Base-by-base conservation (phyloP, 1,284 basidiomycete genomes). In the Meira miltonrushii region DNA sequence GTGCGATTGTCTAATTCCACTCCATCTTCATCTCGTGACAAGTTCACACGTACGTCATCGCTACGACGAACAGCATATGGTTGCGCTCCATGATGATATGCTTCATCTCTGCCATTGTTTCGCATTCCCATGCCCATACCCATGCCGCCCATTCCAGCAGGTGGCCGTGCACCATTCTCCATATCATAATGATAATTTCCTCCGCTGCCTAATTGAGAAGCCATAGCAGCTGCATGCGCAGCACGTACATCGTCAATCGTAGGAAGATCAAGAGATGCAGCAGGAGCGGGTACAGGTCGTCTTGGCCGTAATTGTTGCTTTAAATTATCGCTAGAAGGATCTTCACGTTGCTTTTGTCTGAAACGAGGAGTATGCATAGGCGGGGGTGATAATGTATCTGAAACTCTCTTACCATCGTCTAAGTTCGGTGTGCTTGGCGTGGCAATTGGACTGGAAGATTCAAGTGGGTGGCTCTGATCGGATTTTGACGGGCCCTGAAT, bases 191-290 rank as follows among this genome's bases (percentile, higher is more conserved):
- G 55, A 28, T 19, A 56, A 23, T 39, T 8, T 10, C 55, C 55
- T 15, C 39, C 54, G 21, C 21, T 23, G 23, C 28, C 5, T 13
- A 13, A 33, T 21, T 43, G 25, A 33, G 55, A 15, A 19, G 72
- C 66, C 10, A 71, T 50, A 13, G 58, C 63, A 1, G 71, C 67
- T 0, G 74, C 74, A 40, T 75, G 68, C 15, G 67, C 65, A 13
- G 74, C 72, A 21, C 72, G 68, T 39, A 77, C 71, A 28, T 77
- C 75, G 25, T 74, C 75, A 38, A 76, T 67, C 1, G 75, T 77
- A 4, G 75, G 75, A 23, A 77, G 59, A 58, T 77, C 74, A 39
- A 73, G 54, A 41, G 66, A 56, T 10, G 64, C 59, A 37, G 66
- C 64, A 1, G 74, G 71, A 11, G 67, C 70, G 10, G 72, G 72